A percentile compares a stretch with the other conserved stretches of the same genome.
Evolutionary conservation across 257 asterid genomes (phyloP).

Genomic region (Salvia hispanica): DNA sequence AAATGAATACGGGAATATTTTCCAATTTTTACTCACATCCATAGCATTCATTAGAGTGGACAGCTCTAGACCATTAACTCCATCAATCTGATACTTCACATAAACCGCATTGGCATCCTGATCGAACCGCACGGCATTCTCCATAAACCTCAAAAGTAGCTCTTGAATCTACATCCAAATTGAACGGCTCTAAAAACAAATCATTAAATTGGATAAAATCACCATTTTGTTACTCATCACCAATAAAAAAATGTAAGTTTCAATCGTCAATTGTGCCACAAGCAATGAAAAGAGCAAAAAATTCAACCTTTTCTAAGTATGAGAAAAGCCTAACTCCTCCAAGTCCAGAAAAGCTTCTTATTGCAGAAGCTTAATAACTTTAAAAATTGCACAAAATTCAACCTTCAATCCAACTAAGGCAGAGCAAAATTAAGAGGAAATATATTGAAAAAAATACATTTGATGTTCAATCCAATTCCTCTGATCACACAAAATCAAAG

Average conservation of each 20-base stretch:
- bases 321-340: too few relatives aligned
- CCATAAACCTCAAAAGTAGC: constrained; percentile 66
- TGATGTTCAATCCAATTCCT: constrained; percentile 3
- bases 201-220: constrained; percentile 48
- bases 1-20: background rate
- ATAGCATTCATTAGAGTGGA: constrained; percentile 71
- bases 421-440: too few relatives aligned
- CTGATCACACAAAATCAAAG: background rate
- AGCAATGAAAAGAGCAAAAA: background rate
- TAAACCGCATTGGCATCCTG: constrained; percentile 52
- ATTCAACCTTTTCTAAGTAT: constrained; percentile 12
- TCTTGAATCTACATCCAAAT: constrained; percentile 87
- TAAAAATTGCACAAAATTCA: background rate
- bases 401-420: constrained; percentile 10
- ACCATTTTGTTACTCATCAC: constrained; percentile 22
- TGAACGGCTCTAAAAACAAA: constrained; percentile 58
- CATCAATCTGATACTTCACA: constrained; percentile 52
- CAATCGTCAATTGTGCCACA: constrained; percentile 16
- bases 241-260: constrained; percentile 14
- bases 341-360: background rate
- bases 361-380: constrained; percentile 13
- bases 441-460: background rate
- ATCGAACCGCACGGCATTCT: constrained; percentile 71
- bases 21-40: constrained; percentile 62
- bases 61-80: constrained; percentile 65